A percentile compares a stretch with the other conserved stretches of the same genome.
phyloP scores from a whole-genome alignment of 306 rosid genomes.

The Hylodesmum podocarpum region DNA sequence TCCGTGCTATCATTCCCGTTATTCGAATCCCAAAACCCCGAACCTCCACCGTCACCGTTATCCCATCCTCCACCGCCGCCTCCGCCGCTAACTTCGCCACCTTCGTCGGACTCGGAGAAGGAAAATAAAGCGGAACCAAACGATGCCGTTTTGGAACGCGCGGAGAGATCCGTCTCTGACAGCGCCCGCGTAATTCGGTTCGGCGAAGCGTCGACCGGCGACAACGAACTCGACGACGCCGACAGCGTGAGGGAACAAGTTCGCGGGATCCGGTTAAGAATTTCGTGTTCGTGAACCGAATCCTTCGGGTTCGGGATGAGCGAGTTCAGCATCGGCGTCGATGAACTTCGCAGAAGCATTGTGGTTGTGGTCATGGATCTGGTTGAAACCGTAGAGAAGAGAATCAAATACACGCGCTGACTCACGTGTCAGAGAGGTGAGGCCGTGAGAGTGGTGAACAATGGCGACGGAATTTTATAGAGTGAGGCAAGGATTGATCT shows the following conservation, averaged over 20 bases:
- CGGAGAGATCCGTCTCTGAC: slow-evolving; percentile 55
- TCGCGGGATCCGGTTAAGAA: slow-evolving; percentile 35
- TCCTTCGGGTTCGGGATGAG: slow-evolving; percentile 36
- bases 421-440: neutral
- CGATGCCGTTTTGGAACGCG: slow-evolving; percentile 45
- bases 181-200: slow-evolving; percentile 43
- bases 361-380: neutral
- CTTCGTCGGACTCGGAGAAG: slow-evolving; percentile 41
- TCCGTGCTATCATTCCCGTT: slow-evolving; percentile 50
- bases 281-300: slow-evolving; percentile 42
- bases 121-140: slow-evolving; percentile 44
- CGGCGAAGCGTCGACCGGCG: slow-evolving; percentile 27
- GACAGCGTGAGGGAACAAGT: slow-evolving; percentile 42
- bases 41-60: slow-evolving; percentile 51
- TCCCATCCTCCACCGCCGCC: slow-evolving; percentile 55
- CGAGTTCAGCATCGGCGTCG: slow-evolving; percentile 57
- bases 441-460: neutral
- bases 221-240: slow-evolving; percentile 30
- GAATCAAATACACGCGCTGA: neutral
- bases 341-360: slow-evolving; percentile 61
- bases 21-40: slow-evolving; percentile 57
- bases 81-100: slow-evolving; percentile 15
- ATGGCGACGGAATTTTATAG: slow-evolving; percentile 10
- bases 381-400: no score
- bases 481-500: slow-evolving; percentile 20